Percentiles rank a stretch among this genome's conserved stretches.
Evolutionary conservation across 176 grass and related monocot species (phyloP).

Genomic region (Aegilops longissima): DNA sequence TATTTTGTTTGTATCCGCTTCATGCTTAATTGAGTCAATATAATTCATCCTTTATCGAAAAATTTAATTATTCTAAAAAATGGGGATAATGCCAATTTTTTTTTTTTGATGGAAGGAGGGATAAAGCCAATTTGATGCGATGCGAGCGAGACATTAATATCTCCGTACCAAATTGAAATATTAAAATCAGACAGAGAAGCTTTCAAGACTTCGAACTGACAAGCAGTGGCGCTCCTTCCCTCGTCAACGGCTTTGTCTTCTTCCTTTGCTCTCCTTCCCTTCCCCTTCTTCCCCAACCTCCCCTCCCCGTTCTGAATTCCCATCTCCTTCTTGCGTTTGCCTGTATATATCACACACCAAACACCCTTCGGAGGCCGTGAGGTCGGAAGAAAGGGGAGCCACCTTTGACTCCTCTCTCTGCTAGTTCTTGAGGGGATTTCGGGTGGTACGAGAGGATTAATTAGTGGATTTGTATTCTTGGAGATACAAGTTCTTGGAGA

Average conservation of each 20-base stretch:
- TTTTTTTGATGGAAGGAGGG: neutral
- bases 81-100: neutral
- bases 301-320: slow-evolving; percentile 19
- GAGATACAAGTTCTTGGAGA: neutral
- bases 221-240: slow-evolving; percentile 26
- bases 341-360: neutral
- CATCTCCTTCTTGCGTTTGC: neutral
- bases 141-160: neutral
- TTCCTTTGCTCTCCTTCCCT: slow-evolving; percentile 14
- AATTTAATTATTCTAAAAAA: neutral
- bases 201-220: slow-evolving; percentile 43
- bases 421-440: neutral
- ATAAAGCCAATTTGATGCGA: neutral
- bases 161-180: neutral
- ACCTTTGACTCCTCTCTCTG: neutral
- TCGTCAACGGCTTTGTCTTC: slow-evolving; percentile 63
- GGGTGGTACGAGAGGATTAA: neutral
- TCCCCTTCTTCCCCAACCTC: neutral
- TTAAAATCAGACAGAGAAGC: neutral
- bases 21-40: too few relatives aligned
- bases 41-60: too few relatives aligned
- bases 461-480: slow-evolving; percentile 12
- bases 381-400: neutral
- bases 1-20: too few relatives aligned
- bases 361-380: neutral